Conservation (phyloP, 1,139 yeast species). For the Pichia sp. region DNA sequence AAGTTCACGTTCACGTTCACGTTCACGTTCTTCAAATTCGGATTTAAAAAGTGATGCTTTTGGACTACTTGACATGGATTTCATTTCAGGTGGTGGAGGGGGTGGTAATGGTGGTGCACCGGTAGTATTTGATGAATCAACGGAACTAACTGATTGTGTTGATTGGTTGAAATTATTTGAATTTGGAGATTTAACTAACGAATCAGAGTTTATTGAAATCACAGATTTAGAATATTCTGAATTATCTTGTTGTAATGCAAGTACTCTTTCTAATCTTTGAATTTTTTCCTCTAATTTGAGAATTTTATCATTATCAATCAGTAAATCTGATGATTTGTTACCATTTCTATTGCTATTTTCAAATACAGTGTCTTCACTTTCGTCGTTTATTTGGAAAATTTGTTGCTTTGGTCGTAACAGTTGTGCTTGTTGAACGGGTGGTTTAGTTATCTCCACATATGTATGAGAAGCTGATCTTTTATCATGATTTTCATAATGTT, state of each 20-base stretch:
- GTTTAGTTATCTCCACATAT: neutral
- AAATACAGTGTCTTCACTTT: slow-evolving; percentile 2
- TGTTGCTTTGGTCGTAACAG: slow-evolving; percentile 7
- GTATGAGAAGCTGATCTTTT: neutral
- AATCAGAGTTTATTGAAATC: neutral
- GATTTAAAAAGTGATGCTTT: slow-evolving; percentile 19
- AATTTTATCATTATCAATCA: slow-evolving; percentile 19
- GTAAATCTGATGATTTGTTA: neutral
- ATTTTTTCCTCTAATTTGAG: slow-evolving; percentile 27
- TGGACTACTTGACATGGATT: slow-evolving; percentile 21
- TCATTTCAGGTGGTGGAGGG: slow-evolving; percentile 24
- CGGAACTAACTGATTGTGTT: neutral
- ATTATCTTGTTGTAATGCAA: slow-evolving; percentile 17
- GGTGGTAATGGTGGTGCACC: slow-evolving; percentile 28
- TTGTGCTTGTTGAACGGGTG: neutral
- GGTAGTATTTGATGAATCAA: neutral
- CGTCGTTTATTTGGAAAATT: slow-evolving; percentile 1
- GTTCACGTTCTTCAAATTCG: neutral
- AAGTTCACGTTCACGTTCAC: neutral
- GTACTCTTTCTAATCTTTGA: slow-evolving; percentile 24
- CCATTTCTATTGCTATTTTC: neutral
- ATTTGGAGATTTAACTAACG: neutral
- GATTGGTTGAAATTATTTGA: neutral
- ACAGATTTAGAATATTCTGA: neutral
- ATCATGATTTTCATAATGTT: neutral